phyloP scores from a whole-genome alignment of 148 eudicot species.

The Fagopyrum tataricum region DNA sequence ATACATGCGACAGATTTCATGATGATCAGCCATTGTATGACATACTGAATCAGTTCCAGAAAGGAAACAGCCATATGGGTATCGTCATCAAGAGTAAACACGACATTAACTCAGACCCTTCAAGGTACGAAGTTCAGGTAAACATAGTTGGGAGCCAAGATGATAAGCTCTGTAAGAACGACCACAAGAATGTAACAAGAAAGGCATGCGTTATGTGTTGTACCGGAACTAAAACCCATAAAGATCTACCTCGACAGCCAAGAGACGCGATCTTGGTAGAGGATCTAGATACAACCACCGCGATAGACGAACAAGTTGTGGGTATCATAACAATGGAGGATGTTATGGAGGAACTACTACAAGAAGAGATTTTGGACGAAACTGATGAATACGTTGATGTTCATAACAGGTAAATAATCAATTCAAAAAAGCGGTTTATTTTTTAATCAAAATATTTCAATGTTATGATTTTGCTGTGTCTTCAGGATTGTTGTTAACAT shows the following conservation, averaged over 20 bases:
- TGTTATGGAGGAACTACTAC: slow-evolving; percentile 59
- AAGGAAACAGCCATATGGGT: slow-evolving; percentile 84
- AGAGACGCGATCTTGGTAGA: not conserved
- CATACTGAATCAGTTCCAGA: slow-evolving; percentile 60
- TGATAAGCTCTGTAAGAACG: not conserved
- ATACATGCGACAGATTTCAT: slow-evolving; percentile 35
- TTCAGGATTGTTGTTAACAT: slow-evolving; percentile 67
- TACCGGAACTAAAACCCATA: not conserved
- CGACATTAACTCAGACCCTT: not conserved
- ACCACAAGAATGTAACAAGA: not conserved
- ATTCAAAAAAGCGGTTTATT: too few relatives aligned
- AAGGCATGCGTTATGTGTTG: slow-evolving; percentile 9
- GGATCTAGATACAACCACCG: slow-evolving; percentile 19
- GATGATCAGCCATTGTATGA: slow-evolving; percentile 61
- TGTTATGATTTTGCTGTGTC: too few relatives aligned
- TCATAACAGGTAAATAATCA: slow-evolving; percentile 49
- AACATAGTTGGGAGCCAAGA: not conserved
- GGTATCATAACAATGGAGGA: slow-evolving; percentile 93
- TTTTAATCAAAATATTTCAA: too few relatives aligned
- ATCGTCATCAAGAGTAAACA: slow-evolving; percentile 46
- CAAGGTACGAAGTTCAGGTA: slow-evolving; percentile 3
- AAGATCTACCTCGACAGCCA: not conserved
- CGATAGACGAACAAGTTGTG: slow-evolving; percentile 46
- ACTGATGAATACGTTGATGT: slow-evolving; percentile 68
- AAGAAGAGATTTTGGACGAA: slow-evolving; percentile 76